phyloP scores from a whole-genome alignment of 441 rosid genomes.

The Populus hybrid region DNA sequence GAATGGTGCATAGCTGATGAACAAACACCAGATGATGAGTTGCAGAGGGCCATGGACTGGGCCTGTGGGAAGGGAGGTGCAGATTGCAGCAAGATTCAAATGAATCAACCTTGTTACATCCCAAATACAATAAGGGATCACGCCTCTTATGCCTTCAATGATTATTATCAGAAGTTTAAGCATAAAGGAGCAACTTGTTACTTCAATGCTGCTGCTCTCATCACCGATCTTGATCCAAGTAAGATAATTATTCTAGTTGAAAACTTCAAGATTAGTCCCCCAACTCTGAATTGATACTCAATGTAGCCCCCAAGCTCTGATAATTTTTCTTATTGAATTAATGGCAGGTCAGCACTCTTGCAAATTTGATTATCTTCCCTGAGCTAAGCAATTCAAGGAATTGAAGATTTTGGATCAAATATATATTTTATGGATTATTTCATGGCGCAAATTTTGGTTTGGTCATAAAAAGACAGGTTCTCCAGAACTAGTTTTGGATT shows the following conservation, averaged over 20 bases:
- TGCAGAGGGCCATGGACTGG: slow-evolving; percentile 54
- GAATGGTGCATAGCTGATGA: slow-evolving; percentile 76
- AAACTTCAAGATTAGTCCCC: not conserved
- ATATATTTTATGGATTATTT: not conserved
- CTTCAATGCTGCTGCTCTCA: slow-evolving; percentile 56
- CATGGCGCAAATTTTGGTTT: not conserved
- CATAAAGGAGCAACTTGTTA: slow-evolving; percentile 52
- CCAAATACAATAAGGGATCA: slow-evolving; percentile 46
- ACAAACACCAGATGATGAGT: slow-evolving; percentile 48
- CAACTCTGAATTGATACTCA: not conserved
- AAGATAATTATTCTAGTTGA: slow-evolving; percentile 14
- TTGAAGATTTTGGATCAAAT: not conserved
- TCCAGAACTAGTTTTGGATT: not conserved
- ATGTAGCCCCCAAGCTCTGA: not conserved
- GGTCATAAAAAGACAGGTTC: not conserved
- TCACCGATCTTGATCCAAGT: slow-evolving; percentile 61
- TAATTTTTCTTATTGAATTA: not conserved
- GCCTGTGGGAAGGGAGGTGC: slow-evolving; percentile 64
- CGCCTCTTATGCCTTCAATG: slow-evolving; percentile 61
- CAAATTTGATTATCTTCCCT: slow-evolving; percentile 33
- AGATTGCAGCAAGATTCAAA: slow-evolving; percentile 41
- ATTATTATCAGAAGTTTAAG: slow-evolving; percentile 59
- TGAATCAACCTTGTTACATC: slow-evolving; percentile 38
- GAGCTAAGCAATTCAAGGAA: not conserved
- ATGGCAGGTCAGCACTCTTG: slow-evolving; percentile 43